Evolutionary conservation across 2,329 filamentous ascomycete genomes (phyloP).

Genomic region (Xylaria hypoxylon): DNA sequence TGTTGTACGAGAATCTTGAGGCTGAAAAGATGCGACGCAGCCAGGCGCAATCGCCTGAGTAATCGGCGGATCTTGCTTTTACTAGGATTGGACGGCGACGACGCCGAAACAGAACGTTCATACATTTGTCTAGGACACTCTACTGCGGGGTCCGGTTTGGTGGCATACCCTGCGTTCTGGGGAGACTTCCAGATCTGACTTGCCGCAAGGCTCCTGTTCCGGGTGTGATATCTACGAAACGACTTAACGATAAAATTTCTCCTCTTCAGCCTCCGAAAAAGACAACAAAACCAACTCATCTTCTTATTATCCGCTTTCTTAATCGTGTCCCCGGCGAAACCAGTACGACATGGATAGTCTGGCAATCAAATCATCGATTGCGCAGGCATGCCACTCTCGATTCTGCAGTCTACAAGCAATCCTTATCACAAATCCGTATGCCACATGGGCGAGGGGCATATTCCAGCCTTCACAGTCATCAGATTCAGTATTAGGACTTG

Average conservation of each 20-base stretch:
- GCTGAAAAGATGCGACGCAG: conserved; percentile 99
- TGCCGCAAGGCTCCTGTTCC: conserved; percentile 69
- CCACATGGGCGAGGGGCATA: conserved; percentile 15
- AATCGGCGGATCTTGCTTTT: conserved; percentile 45
- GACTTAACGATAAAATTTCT: conserved; percentile 55
- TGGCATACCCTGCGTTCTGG: conserved; percentile 57
- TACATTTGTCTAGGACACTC: conserved; percentile 53
- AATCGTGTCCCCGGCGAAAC: conserved; percentile 43
- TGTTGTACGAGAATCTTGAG: conserved; percentile 98
- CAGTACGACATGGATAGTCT: conserved; percentile 44
- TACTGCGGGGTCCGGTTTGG: conserved; percentile 63
- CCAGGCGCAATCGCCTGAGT: conserved; percentile 72
- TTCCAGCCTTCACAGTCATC: conserved; percentile 9
- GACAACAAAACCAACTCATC: conserved; percentile 44
- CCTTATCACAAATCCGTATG: conserved; percentile 25
- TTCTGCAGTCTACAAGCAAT: conserved; percentile 26
- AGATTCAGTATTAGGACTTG: conserved; percentile 10
- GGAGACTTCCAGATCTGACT: conserved; percentile 69
- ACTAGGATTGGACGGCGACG: conserved; percentile 41
- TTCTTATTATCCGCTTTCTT: conserved; percentile 48
- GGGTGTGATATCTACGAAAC: conserved; percentile 58
- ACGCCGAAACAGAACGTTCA: conserved; percentile 49
- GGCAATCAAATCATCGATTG: conserved; percentile 38
- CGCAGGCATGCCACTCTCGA: conserved; percentile 34
- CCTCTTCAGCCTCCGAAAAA: conserved; percentile 41